Base-by-base conservation (phyloP, 2,329 filamentous ascomycete species). In the Aureobasidium sp. region DNA sequence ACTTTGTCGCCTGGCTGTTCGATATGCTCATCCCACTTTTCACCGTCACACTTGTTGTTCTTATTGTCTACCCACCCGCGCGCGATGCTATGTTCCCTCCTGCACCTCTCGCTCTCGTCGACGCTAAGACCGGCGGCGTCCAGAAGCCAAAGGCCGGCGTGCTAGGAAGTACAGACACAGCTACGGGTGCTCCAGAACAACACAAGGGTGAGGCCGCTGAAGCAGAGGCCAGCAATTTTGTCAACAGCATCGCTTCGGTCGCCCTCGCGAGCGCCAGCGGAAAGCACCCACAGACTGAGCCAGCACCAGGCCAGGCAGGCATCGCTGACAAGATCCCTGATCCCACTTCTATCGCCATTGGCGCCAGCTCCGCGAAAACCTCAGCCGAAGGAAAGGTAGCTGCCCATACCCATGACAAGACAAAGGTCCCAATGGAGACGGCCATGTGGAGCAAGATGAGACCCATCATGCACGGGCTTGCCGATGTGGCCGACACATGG, bases 151-250 rank as follows among this genome's bases (percentile, higher is more conserved):
- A 89, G 59, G 87, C 93, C 3, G 93, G 93, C 1, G 88, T 94
- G 0, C 79, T 96, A 0, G 93, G 91, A 1, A 94, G 91, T 25
- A 87, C 90, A 33, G 91, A 94, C 67, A 94, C 91, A 65, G 86
- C 91, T 0, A 97, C 93, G 0, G 94, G 93, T 1, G 93, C 93
- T 0, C 91, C 93, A 0, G 93, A 97, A 75, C 93, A 93, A 70
- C 88, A 93, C 78, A 91, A 93, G 74, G 93, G 94, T 31, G 93
- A 96, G 75, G 92, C 93, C 0, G 91, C 94, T 1, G 93, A 97
- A 75, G 88, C 92, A 67, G 93, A 97, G 76, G 94, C 94, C 1
- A 91, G 87, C 71, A 95, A 94, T 74, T 91, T 97, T 68, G 90
- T 96, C 66, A 91, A 90, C 63, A 88, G 90, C 40, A 89, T 96